phyloP scores from a whole-genome alignment of 2,329 filamentous ascomycete species.

The Simplicillium sp. region DNA sequence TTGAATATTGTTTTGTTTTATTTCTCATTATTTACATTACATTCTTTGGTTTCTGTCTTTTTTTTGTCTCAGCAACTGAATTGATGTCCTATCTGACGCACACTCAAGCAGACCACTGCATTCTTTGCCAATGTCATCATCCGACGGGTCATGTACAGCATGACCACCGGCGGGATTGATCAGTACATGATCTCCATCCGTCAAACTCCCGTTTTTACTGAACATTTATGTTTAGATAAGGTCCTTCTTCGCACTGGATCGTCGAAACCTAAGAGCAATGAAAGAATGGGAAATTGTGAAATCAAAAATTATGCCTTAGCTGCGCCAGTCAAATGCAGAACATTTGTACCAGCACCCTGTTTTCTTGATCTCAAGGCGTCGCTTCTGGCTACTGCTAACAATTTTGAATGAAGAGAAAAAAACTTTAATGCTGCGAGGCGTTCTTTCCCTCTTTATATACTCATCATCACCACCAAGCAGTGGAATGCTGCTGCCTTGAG shows the following conservation, averaged over 20 bases:
- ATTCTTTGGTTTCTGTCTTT: no score
- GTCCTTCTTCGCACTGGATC: conserved; percentile 33
- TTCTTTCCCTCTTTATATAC: conserved; percentile 12
- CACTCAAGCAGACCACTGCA: no score
- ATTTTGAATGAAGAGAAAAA: conserved; percentile 42
- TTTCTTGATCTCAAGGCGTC: conserved; percentile 33
- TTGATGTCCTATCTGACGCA: no score
- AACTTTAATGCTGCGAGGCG: conserved; percentile 9
- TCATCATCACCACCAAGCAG: no score
- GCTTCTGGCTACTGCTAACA: conserved; percentile 18
- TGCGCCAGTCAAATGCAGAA: conserved; percentile 45
- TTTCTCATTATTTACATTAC: no score
- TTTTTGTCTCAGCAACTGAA: no score
- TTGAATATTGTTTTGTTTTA: no score
- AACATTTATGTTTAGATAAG: neutral
- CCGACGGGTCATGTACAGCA: no score
- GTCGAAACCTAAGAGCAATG: conserved; percentile 27
- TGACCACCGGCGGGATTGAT: no score
- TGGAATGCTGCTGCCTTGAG: no score
- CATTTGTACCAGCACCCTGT: conserved; percentile 28
- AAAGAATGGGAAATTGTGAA: conserved; percentile 27
- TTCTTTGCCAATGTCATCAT: no score
- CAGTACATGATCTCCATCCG: no score
- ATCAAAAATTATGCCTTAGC: conserved; percentile 40
- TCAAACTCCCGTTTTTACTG: neutral